Evolutionary conservation across 257 asterid genomes (phyloP), one percentile per base, ranked within the genome.

Genomic region (Plantago major): DNA sequence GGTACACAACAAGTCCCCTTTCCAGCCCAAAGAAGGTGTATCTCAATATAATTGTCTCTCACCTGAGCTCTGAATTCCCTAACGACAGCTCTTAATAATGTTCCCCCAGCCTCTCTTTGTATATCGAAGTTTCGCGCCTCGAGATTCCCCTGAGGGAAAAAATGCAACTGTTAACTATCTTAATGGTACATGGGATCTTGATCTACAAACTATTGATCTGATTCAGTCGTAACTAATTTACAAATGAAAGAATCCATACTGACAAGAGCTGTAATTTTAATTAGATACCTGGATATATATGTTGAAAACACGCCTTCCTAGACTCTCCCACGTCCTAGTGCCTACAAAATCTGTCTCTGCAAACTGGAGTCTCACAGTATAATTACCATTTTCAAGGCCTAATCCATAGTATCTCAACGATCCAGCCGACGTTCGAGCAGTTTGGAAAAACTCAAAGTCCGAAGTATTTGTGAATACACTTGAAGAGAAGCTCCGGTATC

Each of bases 1-100:
- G 97, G 96, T 33, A 83, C 87, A 76, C 95, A 82, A 60, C 90
- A 87, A 54, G 97, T 84, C 65, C 97, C 95, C 75, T 84, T 89
- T 50, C 95, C 96, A 43, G 90, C 90, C 96, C 96, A 89, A 60
- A 84, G 77, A 42, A 89, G 81, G 77, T 89, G 97, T 49, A 89
- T 74, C 54, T 90, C 95, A 10, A 90, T 78, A 67, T 82, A 71
- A 67, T 90, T 90, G 60, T 76, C 87, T 17, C 82, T 51, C 43
- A 90, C 96, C 6, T 44, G 65, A 16, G 62, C 94, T 0, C 16
- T 71, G 37, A 72, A 86, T 58, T 54, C 57, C 76, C 38, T 70
- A 51, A 55, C 76, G 38, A 81, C 79, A 42, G 94, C 91, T 58
- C 76, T 48, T 7, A 72, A 61, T 18, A 87, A 72, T 9, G 43